Evolutionary conservation across 805 yeast species (phyloP).

Genomic region (Cyberlindnera meyerae): DNA sequence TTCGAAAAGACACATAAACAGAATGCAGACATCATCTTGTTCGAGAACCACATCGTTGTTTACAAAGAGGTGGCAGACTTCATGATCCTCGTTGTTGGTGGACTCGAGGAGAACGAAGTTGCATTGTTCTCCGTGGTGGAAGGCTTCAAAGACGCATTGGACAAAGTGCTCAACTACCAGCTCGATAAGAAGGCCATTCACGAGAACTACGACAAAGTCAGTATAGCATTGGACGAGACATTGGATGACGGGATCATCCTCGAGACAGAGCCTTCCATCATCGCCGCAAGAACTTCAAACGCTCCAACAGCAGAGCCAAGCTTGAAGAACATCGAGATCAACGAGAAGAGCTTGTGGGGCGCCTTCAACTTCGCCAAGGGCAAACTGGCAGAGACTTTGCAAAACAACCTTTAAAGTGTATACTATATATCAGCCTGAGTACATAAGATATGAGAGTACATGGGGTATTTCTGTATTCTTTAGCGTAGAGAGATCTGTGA

Average conservation of each 20-base stretch:
- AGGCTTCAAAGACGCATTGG: conserved; percentile 79
- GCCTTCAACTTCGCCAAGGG: conserved; percentile 87
- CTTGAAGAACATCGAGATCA: conserved; percentile 55
- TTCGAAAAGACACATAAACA: conserved; percentile 75
- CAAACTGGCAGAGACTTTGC: conserved; percentile 51
- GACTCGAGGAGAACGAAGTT: conserved; percentile 79
- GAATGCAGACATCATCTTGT: conserved; percentile 73
- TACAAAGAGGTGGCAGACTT: conserved; percentile 83
- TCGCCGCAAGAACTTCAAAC: conserved; percentile 87
- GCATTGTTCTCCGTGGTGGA: conserved; percentile 68
- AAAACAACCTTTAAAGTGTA: conserved; percentile 40
- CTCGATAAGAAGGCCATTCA: conserved; percentile 74
- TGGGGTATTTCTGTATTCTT: background rate
- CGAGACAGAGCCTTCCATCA: conserved; percentile 82
- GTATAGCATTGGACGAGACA: conserved; percentile 85
- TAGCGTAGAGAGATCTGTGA: background rate
- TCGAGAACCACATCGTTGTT: conserved; percentile 75
- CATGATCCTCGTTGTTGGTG: conserved; percentile 65
- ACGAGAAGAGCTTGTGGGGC: conserved; percentile 72
- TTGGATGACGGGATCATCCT: conserved; percentile 90
- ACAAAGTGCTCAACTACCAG: conserved; percentile 59
- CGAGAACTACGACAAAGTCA: conserved; percentile 80
- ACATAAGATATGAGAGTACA: too few species aligned
- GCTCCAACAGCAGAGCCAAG: conserved; percentile 71
- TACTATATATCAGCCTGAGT: too few species aligned